A percentile compares a stretch with the other conserved stretches of the same genome.
phyloP scores from a whole-genome alignment of 2,329 filamentous ascomycete species.

The Talaromyces rugulosus region DNA sequence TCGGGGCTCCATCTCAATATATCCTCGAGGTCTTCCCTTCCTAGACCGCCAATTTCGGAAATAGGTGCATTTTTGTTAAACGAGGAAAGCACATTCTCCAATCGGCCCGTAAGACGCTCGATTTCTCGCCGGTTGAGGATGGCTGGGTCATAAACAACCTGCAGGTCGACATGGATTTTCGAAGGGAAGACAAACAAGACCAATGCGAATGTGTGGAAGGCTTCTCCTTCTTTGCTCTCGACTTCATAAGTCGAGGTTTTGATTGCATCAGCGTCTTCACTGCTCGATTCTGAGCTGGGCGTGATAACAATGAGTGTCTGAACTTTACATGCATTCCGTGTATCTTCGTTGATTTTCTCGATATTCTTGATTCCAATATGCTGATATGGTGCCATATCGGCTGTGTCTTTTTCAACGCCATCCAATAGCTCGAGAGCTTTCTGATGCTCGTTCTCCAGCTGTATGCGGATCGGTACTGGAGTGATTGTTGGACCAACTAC shows the following conservation, averaged over 20 bases:
- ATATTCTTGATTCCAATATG: constrained; percentile 48
- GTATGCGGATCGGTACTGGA: constrained; percentile 5
- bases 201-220: not conserved
- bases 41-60: not conserved
- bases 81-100: not conserved
- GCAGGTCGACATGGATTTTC: not conserved
- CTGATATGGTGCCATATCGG: constrained; percentile 55
- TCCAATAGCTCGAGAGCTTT: no score
- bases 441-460: not conserved
- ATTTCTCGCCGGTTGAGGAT: not conserved
- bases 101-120: not conserved
- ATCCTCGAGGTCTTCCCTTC: not conserved
- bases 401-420: constrained; percentile 52
- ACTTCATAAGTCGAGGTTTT: not conserved
- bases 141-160: not conserved
- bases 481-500: constrained; percentile 28
- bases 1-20: not conserved
- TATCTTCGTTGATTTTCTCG: not conserved
- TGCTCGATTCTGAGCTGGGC: not conserved
- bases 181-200: not conserved
- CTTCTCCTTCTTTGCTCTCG: not conserved
- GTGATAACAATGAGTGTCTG: constrained; percentile 3
- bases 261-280: no score
- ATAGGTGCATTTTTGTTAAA: not conserved
- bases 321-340: constrained; percentile 1